phyloP scores from a whole-genome alignment of 495 filamentous ascomycete genomes.

The Bacidia gigantensis region DNA sequence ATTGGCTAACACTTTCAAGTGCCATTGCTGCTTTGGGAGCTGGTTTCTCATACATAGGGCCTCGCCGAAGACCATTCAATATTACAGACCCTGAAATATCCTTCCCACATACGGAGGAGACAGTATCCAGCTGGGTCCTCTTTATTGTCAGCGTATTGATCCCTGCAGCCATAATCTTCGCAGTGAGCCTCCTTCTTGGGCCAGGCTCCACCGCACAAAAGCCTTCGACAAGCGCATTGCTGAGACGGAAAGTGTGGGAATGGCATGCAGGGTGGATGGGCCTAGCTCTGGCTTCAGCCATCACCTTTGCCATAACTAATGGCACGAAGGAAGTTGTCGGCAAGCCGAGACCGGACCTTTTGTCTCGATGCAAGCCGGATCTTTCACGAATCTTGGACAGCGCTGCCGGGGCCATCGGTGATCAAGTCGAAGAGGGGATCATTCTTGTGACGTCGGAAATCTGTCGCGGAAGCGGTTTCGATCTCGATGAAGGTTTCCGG shows the following conservation, averaged over 20 bases:
- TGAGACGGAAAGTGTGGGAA: conserved; percentile 44
- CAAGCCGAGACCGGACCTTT: conserved; percentile 50
- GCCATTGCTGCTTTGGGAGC: conserved; percentile 34
- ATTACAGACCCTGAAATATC: conserved; percentile 43
- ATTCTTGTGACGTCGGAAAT: conserved; percentile 39
- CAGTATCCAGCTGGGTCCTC: conserved; percentile 38
- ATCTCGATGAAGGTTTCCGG: conserved; percentile 46
- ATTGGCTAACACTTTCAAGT: conserved; percentile 17
- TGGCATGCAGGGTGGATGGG: conserved; percentile 54
- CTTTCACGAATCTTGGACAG: conserved; percentile 28
- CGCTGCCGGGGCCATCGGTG: conserved; percentile 38
- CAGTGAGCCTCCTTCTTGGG: conserved; percentile 35
- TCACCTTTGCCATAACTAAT: conserved; percentile 43
- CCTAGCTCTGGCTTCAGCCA: conserved; percentile 40
- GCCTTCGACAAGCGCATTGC: conserved; percentile 16
- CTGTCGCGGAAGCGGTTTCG: conserved; percentile 30
- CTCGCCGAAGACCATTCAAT: conserved; percentile 34
- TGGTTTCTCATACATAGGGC: conserved; percentile 27
- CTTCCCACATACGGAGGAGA: conserved; percentile 40
- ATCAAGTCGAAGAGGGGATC: conserved; percentile 28
- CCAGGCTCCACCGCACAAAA: conserved; percentile 27
- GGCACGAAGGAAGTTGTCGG: conserved; percentile 51
- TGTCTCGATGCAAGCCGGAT: conserved; percentile 47
- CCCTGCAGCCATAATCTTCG: conserved; percentile 38
- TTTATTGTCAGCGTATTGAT: conserved; percentile 36